Evolutionary conservation across 192 early-diverging fungal species (phyloP), one percentile per base, ranked within the genome.

Genomic region (Oehlia diaphana): DNA sequence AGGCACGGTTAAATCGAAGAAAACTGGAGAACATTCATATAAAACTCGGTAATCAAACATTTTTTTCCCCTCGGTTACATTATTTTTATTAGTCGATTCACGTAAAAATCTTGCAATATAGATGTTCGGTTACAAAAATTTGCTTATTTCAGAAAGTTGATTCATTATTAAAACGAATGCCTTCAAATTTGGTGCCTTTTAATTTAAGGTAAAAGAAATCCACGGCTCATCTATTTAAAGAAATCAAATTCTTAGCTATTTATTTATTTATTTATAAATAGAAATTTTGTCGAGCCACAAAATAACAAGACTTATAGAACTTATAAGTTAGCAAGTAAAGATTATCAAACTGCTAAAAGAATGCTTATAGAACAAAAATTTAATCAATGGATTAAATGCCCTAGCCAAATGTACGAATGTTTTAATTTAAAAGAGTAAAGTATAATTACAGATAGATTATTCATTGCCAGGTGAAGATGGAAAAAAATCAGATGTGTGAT

Each of bases 401-500:
- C 74, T 63, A 63, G n/a, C 16, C 62, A 76, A 63, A 64, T 76
- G n/a, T 76, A 76, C 37, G 53, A 63, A 76, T 33, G 14, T 23
- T 76, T 76, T 76, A 63, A 69, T 69, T 13, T 39, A 2, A 69
- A 23, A 4, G 67, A 28, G 6, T 35, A 69, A 68, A 19, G 39
- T 33, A 68, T 68, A 50, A 50, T 16, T 14, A 50, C 16, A 53
- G 16, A 58, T 58, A 19, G 6, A 21, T 58, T 21, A 58, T 58
- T 58, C 53, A 21, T 58, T 58, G 16, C 13, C 49, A 16, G 69
- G 21, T 37, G 69, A 37, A 10, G 47, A n/a, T 7, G 74, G 76
- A 33, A 78, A 78, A 67, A 68, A 78, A 78, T 78, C 76, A 4
- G 42, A 31, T 14, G 76, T 78, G 13, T 50, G 21, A 68, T 78